These are phyloP conservation scores for Nemania sp. DNA, from an alignment of 2,329 filamentous ascomycete genomes.

Conservation along the genomic window DNA sequence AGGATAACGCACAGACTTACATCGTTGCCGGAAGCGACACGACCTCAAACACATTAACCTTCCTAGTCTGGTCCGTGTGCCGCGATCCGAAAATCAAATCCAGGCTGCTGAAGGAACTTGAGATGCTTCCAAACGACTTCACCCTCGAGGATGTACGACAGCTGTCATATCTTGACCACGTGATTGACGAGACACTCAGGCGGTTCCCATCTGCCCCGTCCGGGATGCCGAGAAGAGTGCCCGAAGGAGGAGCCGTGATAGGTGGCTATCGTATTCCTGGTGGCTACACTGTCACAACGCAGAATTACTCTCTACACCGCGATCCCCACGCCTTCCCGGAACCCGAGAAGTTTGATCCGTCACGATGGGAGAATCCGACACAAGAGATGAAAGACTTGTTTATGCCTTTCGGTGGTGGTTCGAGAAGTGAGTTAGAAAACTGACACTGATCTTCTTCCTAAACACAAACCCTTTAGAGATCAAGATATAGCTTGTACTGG, in stretches of 20 bases:
- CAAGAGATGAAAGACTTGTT: slow-evolving; percentile 35
- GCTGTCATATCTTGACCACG: slow-evolving; percentile 42
- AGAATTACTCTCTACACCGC: slow-evolving; percentile 48
- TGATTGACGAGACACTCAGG: slow-evolving; percentile 40
- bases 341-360: slow-evolving; percentile 39
- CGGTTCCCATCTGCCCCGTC: slow-evolving; percentile 42
- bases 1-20: slow-evolving; percentile 38
- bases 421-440: slow-evolving; percentile 31
- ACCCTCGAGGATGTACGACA: slow-evolving; percentile 40
- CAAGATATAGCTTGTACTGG: not conserved
- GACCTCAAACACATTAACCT: slow-evolving; percentile 54
- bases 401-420: slow-evolving; percentile 40
- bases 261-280: slow-evolving; percentile 43
- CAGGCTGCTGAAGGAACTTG: slow-evolving; percentile 28
- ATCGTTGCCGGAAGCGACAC: slow-evolving; percentile 59
- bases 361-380: slow-evolving; percentile 34
- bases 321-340: slow-evolving; percentile 43
- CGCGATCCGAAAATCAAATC: slow-evolving; percentile 38
- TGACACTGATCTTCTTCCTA: not conserved
- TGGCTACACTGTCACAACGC: slow-evolving; percentile 42
- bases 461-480: not conserved
- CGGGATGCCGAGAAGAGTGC: slow-evolving; percentile 42
- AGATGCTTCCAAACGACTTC: slow-evolving; percentile 32
- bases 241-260: slow-evolving; percentile 40
- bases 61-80: slow-evolving; percentile 49